A percentile compares a stretch with the other conserved stretches of the same genome.
phyloP scores from a whole-genome alignment of 331 rosid genomes.

The Saraca asoca region DNA sequence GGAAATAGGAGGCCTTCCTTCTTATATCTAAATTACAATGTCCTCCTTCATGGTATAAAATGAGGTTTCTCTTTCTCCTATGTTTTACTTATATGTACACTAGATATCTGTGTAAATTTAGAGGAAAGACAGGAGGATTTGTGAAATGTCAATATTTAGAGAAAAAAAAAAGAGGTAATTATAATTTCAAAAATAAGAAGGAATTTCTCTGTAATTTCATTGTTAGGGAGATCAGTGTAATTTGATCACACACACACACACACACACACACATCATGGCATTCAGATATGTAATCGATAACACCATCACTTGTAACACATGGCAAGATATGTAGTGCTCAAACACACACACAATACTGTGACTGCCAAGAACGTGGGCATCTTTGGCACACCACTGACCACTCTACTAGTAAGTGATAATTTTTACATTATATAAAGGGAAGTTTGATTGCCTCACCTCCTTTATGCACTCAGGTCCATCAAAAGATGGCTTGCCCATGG shows the following conservation, averaged over 20 bases:
- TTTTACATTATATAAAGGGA: slow-evolving; percentile 8
- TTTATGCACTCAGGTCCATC: slow-evolving; percentile 82
- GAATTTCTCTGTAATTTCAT: no score
- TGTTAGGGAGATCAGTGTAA: neutral
- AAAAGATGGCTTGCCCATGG: slow-evolving; percentile 84
- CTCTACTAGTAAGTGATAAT: neutral
- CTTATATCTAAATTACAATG: no score
- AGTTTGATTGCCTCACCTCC: slow-evolving; percentile 55
- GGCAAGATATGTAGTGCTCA: neutral
- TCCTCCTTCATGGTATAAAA: no score
- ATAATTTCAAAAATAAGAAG: no score
- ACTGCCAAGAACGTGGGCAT: neutral
- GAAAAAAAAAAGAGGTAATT: no score
- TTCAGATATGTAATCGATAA: neutral
- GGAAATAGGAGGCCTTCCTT: no score
- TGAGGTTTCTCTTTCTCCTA: no score
- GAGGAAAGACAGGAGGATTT: no score
- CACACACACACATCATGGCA: neutral
- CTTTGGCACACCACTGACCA: neutral
- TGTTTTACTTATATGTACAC: no score
- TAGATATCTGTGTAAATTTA: no score
- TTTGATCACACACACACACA: slow-evolving; percentile 1
- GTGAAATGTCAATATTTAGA: no score
- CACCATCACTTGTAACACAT: neutral
- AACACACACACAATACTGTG: neutral